phyloP scores from a whole-genome alignment of 495 filamentous ascomycete genomes.

The Aspergillus conjunctus region DNA sequence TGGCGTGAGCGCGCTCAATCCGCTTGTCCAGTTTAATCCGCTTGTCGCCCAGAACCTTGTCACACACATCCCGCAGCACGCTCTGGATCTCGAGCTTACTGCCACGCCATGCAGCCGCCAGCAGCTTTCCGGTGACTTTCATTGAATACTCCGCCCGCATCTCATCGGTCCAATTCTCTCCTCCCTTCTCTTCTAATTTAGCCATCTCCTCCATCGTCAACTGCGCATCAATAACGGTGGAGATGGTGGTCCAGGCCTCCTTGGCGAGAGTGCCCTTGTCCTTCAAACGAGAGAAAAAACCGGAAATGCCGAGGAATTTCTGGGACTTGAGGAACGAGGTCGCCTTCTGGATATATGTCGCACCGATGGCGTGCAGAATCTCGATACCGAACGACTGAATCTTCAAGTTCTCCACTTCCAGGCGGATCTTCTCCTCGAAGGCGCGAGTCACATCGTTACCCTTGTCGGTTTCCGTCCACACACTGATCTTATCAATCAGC shows the following conservation, averaged over 20 bases:
- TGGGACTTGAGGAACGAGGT: constrained; percentile 88
- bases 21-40: constrained; percentile 79
- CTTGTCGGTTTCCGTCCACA: constrained; percentile 98
- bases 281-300: constrained; percentile 90
- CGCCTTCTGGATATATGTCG: constrained; percentile 84
- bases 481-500: constrained; percentile 83
- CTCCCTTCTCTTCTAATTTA: constrained; percentile 89
- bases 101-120: constrained; percentile 96
- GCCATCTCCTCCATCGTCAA: constrained; percentile 99
- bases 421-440: constrained; percentile 89
- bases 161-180: constrained; percentile 98
- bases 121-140: constrained; percentile 93
- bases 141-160: constrained; percentile 95
- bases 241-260: constrained; percentile 98
- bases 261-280: constrained; percentile 96
- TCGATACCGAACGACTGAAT: constrained; percentile 99
- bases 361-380: constrained; percentile 92
- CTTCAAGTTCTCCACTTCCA: constrained; percentile 96
- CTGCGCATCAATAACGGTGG: constrained; percentile 95
- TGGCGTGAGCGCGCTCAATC: constrained; percentile 83
- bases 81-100: constrained; percentile 98
- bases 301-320: constrained; percentile 93
- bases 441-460: constrained; percentile 77
- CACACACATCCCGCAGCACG: constrained; percentile 87
- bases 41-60: constrained; percentile 73